Evolutionary conservation across 176 grass and related monocot species (phyloP).

Genomic region (Carex kokanica): DNA sequence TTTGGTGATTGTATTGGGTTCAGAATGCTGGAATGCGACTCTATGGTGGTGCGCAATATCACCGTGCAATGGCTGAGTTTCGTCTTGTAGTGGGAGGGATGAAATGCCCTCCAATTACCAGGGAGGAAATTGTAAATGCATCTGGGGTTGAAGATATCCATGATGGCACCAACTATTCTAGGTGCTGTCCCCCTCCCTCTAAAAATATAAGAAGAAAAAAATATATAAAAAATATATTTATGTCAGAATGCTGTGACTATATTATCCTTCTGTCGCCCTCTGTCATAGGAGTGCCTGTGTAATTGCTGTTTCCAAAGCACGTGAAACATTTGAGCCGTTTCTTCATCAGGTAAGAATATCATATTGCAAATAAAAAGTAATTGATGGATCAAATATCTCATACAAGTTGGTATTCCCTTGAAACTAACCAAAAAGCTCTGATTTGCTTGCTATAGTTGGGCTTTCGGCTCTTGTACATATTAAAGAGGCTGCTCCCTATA

Average conservation of each 20-base stretch:
- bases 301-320: conserved; percentile 88
- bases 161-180: conserved; percentile 95
- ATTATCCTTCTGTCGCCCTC: conserved; percentile 25
- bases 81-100: conserved; percentile 77
- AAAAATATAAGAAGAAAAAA: neutral
- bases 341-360: conserved; percentile 78
- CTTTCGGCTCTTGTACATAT: conserved; percentile 80
- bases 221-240: neutral
- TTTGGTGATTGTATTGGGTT: conserved; percentile 19
- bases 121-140: conserved; percentile 98
- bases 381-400: neutral
- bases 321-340: conserved; percentile 83
- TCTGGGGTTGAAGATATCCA: conserved; percentile 99
- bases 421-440: conserved; percentile 9
- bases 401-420: neutral
- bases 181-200: conserved; percentile 38
- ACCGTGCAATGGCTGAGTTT: conserved; percentile 96
- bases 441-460: conserved; percentile 60
- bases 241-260: neutral
- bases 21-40: conserved; percentile 96
- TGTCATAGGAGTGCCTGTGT: conserved; percentile 91
- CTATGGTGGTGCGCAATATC: conserved; percentile 95
- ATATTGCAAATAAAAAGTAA: neutral
- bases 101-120: conserved; percentile 84
- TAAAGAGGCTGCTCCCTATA: conserved; percentile 73